Evolutionary conservation across 2,329 filamentous ascomycete species (phyloP), one percentile per base, ranked within the genome.

Genomic region (Claviceps cyperi): DNA sequence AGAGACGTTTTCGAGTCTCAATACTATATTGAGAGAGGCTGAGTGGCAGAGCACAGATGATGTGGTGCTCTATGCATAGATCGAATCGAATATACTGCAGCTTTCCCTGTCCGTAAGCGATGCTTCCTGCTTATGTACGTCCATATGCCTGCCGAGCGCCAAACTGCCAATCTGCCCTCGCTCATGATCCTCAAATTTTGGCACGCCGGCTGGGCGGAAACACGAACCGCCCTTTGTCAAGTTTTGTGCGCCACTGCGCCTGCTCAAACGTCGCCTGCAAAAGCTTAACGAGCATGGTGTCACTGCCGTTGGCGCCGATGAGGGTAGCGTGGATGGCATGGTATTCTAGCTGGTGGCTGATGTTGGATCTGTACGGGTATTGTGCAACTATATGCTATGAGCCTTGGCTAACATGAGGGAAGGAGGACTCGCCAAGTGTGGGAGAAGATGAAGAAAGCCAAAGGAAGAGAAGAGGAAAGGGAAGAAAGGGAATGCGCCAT

Each of bases 291-390:
- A 62, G 50, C 35, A 52, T 53, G 2, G 57, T 17, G 15, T 63
- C 63, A 40, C 60, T 57, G 3, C 60, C 60, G 6, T 46, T 52
- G 4, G 58, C 41, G 1, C 64, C 62, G 19, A 66, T 51, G 8
- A 67, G 32, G 22, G 63, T 62, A 32, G 58, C 57, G 15, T 59
- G 64, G 4, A 68, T 51, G 2, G 65, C 59, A 1, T 55, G 55
- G 11, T 63, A 62, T 39, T 67, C 65, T 4, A 47, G 55, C 38
- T 43, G 52, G 0, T 52, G 57, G 19, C 58, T 64, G 36, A 66
- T 54, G 2, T 52, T 54, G 13, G 63, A 66, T 15, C 59, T 40
- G 36, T 66, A 65, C 1, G 61, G 54, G 6, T 59, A 43, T 47
- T 67, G 62, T 0, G 57, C 57, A 38, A 66, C 64, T 64, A 35